Conservation (phyloP, 1,284 basidiomycete genomes). For the Leccinum griseonigrum region DNA sequence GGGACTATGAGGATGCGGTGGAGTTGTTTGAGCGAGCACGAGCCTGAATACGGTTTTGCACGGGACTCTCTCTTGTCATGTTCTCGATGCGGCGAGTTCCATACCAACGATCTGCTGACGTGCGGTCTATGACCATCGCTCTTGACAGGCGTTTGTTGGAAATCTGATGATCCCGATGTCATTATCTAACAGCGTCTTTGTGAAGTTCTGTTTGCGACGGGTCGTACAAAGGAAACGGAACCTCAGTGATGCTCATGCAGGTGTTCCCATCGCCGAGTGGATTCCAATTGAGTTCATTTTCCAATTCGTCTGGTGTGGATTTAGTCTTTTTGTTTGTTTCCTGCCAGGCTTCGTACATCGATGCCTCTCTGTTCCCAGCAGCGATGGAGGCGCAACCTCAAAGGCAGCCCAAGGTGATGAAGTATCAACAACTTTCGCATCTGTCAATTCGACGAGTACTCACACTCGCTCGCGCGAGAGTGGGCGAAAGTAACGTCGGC, state of each 20-base stretch:
- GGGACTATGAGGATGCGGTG: not conserved
- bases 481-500: not conserved
- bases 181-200: constrained; percentile 2
- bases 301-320: not conserved
- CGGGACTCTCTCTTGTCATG: not conserved
- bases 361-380: not conserved
- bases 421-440: too few relatives aligned
- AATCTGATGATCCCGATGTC: not conserved
- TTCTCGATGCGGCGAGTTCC: not conserved
- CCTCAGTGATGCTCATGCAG: not conserved
- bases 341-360: not conserved
- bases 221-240: not conserved
- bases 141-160: constrained; percentile 5
- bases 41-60: too few relatives aligned
- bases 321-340: not conserved
- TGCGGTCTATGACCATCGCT: not conserved
- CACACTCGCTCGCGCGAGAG: not conserved
- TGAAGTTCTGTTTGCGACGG: not conserved
- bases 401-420: too few relatives aligned
- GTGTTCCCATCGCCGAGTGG: not conserved
- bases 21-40: not conserved
- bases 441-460: not conserved
- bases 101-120: not conserved
- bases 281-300: not conserved
- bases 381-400: not conserved